Base-by-base conservation (phyloP, 306 rosid species). In the Trifolium dubium region DNA sequence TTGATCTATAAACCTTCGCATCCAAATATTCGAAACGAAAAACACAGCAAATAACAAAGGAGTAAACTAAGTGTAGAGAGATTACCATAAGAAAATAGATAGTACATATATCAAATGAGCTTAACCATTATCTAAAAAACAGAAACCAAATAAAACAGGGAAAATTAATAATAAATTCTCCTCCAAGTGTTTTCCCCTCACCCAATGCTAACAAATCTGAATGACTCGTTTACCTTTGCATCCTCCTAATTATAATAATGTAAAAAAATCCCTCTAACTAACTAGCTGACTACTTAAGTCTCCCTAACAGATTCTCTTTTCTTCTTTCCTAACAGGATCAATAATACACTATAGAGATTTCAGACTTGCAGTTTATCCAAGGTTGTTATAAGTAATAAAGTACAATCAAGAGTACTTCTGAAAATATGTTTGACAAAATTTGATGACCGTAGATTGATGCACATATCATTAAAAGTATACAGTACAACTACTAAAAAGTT, bases 1-100 rank as follows among this genome's bases (percentile, higher is more conserved):
- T 64, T 75, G 61, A 80, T 72, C 67, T 8, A 58, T 77, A 79
- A 67, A 76, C 67, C 43, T 47, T 32, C 17, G 51, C 74, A 73
- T 46, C 41, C 68, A 77, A 80, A 68, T 59, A 72, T 43, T 75
- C 62, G 30, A 75, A 60, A 39, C 40, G 17, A 64, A 67, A 67
- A 28, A 71, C 74, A 62, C 53, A 15, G 67, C 44, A 31, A 66
- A 54, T 46, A 31, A 2, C 54, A 37, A 69, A 74, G 58, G 44
- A 40, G 53, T 29, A 46, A 18, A 7, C 13, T 50, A 40, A 67
- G 73, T 71, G 79, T n/a, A 3, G 65, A 55, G 64, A 73, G 31
- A 68, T 62, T 68, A 63, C 53, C 47, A 14, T 51, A 40, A 53
- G 19, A 69, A 77, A 67, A 43, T 73, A 59, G 18, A 32, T 6